Conservation (phyloP, 345 rosid species). For the Populus nigra region DNA sequence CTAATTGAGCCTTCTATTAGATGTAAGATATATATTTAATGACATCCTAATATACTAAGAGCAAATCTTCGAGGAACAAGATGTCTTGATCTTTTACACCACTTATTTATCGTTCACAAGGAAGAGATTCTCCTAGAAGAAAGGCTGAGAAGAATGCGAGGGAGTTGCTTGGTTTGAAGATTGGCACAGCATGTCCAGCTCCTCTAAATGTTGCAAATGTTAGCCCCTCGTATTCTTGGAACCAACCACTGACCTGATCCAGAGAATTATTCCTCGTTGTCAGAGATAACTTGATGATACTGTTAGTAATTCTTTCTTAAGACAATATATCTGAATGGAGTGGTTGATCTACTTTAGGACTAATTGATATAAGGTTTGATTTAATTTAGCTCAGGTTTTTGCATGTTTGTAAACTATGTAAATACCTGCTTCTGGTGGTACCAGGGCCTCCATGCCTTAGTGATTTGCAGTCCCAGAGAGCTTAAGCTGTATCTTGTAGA, state of each 20-base stretch:
- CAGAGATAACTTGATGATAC: not conserved
- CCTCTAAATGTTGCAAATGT: slow-evolving; percentile 91
- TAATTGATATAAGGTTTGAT: not conserved
- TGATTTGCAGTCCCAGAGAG: slow-evolving; percentile 51
- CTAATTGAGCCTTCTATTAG: too few species aligned
- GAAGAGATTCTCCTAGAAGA: slow-evolving; percentile 47
- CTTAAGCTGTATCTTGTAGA: slow-evolving; percentile 78
- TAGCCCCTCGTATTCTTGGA: slow-evolving; percentile 82
- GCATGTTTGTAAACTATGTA: not conserved
- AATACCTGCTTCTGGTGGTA: slow-evolving; percentile 71
- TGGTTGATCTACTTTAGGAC: not conserved
- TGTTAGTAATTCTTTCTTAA: not conserved
- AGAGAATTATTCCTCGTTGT: not conserved
- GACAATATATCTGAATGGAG: not conserved
- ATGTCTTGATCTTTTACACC: not conserved
- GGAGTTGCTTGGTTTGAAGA: slow-evolving; percentile 71
- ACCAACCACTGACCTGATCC: slow-evolving; percentile 82
- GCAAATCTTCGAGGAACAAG: not conserved
- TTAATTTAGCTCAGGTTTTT: not conserved
- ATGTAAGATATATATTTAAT: not conserved
- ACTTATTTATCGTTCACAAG: slow-evolving; percentile 12
- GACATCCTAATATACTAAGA: not conserved
- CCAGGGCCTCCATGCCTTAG: slow-evolving; percentile 88
- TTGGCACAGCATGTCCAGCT: slow-evolving; percentile 97
- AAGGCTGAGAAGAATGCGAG: slow-evolving; percentile 70